These are phyloP conservation scores for Citrus australasica DNA, from an alignment of 345 rosid genomes.

Conservation along the genomic window DNA sequence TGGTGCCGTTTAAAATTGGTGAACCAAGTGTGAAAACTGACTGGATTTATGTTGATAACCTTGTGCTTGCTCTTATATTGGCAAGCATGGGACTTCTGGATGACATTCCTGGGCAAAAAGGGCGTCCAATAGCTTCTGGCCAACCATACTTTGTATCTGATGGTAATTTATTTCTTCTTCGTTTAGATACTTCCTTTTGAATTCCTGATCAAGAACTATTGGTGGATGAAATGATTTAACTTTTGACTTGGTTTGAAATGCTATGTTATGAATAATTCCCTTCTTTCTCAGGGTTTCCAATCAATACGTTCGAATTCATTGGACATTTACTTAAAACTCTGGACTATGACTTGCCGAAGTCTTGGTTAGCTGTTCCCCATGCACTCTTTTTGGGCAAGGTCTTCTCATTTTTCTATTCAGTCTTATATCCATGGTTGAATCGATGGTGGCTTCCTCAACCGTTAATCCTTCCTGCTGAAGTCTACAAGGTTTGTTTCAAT, in stretches of 20 bases:
- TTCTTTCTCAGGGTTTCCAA: conserved; percentile 60
- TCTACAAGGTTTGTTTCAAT: conserved; percentile 61
- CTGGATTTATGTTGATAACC: conserved; percentile 89
- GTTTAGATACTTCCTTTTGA: not conserved
- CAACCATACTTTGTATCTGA: conserved; percentile 93
- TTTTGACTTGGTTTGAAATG: not conserved
- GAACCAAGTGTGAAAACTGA: conserved; percentile 68
- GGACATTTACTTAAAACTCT: conserved; percentile 61
- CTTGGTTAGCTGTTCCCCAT: conserved; percentile 46
- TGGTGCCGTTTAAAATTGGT: conserved; percentile 61
- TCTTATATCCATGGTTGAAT: conserved; percentile 80
- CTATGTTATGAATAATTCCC: not conserved
- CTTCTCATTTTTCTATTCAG: conserved; percentile 51
- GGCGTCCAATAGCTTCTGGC: conserved; percentile 77
- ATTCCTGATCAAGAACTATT: not conserved
- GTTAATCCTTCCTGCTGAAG: conserved; percentile 84
- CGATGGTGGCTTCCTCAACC: conserved; percentile 89
- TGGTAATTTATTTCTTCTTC: conserved; percentile 41
- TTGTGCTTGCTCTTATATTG: conserved; percentile 68
- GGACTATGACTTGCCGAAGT: conserved; percentile 67
- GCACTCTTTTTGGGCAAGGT: conserved; percentile 61
- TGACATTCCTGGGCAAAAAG: conserved; percentile 71
- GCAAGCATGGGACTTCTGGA: conserved; percentile 95
- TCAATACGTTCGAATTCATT: conserved; percentile 84
- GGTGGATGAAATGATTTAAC: conserved; percentile 1